These are phyloP conservation scores for Selenicereus undatus DNA, from an alignment of 148 eudicot genomes.

Conservation along the genomic window DNA sequence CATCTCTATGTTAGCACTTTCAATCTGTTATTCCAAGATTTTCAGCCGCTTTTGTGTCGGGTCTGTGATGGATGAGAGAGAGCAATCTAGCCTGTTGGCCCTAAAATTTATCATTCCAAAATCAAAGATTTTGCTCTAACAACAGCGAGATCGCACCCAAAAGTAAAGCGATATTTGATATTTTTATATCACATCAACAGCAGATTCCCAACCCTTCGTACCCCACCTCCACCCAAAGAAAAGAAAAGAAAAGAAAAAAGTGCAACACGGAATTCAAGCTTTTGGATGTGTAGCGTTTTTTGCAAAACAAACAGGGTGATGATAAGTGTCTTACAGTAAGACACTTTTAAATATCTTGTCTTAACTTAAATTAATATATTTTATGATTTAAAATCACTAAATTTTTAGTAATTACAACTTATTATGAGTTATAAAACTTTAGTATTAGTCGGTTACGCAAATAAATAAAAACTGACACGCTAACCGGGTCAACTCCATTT, in stretches of 20 bases:
- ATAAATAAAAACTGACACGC: too few species aligned
- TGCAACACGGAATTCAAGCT: too few species aligned
- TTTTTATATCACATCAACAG: not conserved
- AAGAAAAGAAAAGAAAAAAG: not conserved
- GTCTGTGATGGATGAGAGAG: not conserved
- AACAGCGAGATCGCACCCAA: not conserved
- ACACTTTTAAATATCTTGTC: too few species aligned
- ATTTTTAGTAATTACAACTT: too few species aligned
- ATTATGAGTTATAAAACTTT: too few species aligned
- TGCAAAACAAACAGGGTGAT: too few species aligned
- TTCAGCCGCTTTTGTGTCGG: not conserved
- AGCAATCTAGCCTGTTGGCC: not conserved
- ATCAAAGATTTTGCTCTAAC: not conserved
- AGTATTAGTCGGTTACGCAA: too few species aligned
- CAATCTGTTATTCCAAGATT: not conserved
- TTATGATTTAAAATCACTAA: too few species aligned
- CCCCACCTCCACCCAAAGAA: not conserved
- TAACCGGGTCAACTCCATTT: too few species aligned
- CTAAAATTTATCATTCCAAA: not conserved
- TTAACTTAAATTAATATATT: too few species aligned
- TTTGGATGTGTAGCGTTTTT: too few species aligned
- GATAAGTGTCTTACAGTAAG: too few species aligned
- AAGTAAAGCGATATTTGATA: not conserved
- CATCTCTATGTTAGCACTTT: not conserved
- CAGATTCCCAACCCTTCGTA: not conserved